Conservation (phyloP, 768 basidiomycete genomes). For the Suillus luteus region DNA sequence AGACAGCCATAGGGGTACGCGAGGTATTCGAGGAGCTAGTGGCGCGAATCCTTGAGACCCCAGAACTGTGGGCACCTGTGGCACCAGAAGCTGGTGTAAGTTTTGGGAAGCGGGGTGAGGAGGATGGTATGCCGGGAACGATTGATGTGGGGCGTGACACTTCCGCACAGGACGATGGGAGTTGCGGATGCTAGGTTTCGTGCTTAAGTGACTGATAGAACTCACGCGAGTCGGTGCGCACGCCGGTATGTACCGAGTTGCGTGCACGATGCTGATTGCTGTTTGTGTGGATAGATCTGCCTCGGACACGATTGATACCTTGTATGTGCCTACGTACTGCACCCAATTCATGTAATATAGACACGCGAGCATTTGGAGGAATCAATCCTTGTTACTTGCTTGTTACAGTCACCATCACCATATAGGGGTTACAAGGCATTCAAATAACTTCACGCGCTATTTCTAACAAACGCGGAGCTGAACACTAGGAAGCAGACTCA, state of each 20-base stretch:
- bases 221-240: background rate
- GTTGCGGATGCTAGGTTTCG: conserved; percentile 1
- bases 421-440: background rate
- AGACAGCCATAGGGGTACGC: conserved; percentile 82
- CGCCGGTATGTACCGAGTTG: background rate
- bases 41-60: conserved; percentile 78
- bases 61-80: conserved; percentile 69
- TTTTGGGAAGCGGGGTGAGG: conserved; percentile 13
- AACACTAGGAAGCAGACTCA: too few species aligned
- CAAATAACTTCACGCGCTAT: too few species aligned
- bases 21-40: conserved; percentile 82
- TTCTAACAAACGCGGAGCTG: too few species aligned
- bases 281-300: background rate
- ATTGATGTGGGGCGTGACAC: conserved; percentile 34
- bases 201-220: background rate
- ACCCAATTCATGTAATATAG: conserved; percentile 8
- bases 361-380: background rate
- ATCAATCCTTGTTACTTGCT: conserved; percentile 1
- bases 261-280: background rate
- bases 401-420: background rate
- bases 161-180: background rate
- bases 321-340: background rate
- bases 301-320: background rate
- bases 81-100: conserved; percentile 20
- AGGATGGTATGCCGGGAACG: conserved; percentile 44